phyloP scores from a whole-genome alignment of 805 yeast genomes.

The Debaryomyces hansenii region DNA sequence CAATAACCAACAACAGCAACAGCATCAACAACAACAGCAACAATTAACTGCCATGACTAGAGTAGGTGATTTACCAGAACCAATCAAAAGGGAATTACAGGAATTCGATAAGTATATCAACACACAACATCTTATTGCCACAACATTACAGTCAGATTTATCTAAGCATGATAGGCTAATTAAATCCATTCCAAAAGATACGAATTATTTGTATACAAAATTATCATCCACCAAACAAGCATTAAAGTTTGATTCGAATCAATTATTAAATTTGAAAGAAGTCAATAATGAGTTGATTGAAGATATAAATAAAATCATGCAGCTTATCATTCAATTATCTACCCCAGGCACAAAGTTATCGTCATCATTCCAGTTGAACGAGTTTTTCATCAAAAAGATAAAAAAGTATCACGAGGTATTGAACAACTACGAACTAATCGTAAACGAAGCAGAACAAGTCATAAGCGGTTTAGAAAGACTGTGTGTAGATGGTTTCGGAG shows the following conservation, averaged over 20 bases:
- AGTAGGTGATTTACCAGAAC: conserved; percentile 72
- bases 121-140: conserved; percentile 71
- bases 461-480: conserved; percentile 42
- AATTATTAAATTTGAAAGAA: conserved; percentile 31
- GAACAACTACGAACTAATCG: conserved; percentile 59
- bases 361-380: conserved; percentile 53
- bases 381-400: conserved; percentile 53
- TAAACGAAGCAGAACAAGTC: conserved; percentile 59
- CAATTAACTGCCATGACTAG: conserved; percentile 71
- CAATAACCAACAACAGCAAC: conserved; percentile 31
- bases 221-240: conserved; percentile 68
- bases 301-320: conserved; percentile 55
- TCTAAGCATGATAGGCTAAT: conserved; percentile 64
- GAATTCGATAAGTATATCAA: conserved; percentile 71
- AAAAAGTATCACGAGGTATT: conserved; percentile 49
- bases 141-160: conserved; percentile 60
- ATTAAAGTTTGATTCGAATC: conserved; percentile 45
- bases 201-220: conserved; percentile 59
- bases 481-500: conserved; percentile 40
- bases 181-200: conserved; percentile 72
- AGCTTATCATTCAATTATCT: conserved; percentile 49
- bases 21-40: conserved; percentile 45
- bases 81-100: conserved; percentile 65
- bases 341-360: conserved; percentile 59
- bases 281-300: conserved; percentile 42